Evolutionary conservation across 2,329 filamentous ascomycete species (phyloP), one percentile per base, ranked within the genome.

Genomic region (Epichloe elymi): DNA sequence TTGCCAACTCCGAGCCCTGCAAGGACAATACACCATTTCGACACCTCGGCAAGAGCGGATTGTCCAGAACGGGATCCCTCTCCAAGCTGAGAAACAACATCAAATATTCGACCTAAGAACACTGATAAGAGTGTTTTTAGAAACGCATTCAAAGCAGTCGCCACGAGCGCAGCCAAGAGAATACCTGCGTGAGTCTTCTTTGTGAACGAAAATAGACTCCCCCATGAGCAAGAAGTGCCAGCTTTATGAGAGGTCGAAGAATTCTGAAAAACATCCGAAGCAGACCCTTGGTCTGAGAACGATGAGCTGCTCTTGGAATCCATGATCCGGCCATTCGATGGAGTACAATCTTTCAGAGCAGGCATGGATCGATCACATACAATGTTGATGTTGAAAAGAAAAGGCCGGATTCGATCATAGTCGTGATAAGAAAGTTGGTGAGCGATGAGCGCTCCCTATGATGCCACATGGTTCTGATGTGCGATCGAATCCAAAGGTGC

Each of bases 21-120:
- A 42, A 95, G 68, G 26, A 80, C 75, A 26, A 83, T 57, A 45
- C 81, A 83, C 69, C 81, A 83, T 41, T 64, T 72, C 0, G 76
- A 74, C 1, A 88, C 73, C 3, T 74, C 67, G 0, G 66, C 59
- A 19, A 85, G 68, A 1, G 89, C 73, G 1, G 74, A 70, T 1
- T 68, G 55, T 0, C 70, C 69, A 0, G 68, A 66, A 3, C 79
- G 67, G 1, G 65, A 62, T 2, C 79, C 80, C 15, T 73, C 69
- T 0, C 82, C 86, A 59, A 82, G 88, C 6, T 73, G 67, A 0
- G 85, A 76, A 53, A 95, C 83, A 4, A 79, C 68, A 33, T 85
- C 75, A 61, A 95, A 95, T 7, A 94, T 73, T 47, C 76, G 75
- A 12, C 90, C 90, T 1, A 90, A 77, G 2, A 94, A 65, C 30